Evolutionary conservation across 2,329 filamentous ascomycete genomes (phyloP).

Genomic region (Rhynchosporium secalis): DNA sequence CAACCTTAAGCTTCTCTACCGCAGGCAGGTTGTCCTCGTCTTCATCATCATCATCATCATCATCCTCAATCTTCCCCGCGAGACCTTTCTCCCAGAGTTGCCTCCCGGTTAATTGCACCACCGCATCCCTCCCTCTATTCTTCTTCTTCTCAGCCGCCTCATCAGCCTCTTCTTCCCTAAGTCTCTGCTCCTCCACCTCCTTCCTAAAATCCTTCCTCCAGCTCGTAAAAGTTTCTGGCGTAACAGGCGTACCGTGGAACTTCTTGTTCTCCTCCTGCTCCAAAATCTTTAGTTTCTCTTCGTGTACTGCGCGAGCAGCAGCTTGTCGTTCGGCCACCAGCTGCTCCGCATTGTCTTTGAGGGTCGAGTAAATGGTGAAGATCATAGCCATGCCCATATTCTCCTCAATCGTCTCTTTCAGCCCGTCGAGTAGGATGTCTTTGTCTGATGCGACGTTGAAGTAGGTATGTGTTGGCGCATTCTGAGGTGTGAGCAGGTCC

Average conservation of each 20-base stretch:
- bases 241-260: conserved; percentile 90
- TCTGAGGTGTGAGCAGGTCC: conserved; percentile 73
- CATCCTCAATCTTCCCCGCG: conserved; percentile 65
- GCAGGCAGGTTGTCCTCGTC: conserved; percentile 57
- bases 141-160: conserved; percentile 81
- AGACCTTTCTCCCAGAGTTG: conserved; percentile 79
- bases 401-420: conserved; percentile 79
- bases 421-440: conserved; percentile 65
- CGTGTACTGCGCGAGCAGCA: conserved; percentile 57
- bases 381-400: conserved; percentile 98
- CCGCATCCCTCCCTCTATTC: conserved; percentile 71
- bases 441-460: conserved; percentile 84
- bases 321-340: conserved; percentile 74
- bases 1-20: conserved; percentile 72
- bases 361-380: conserved; percentile 81
- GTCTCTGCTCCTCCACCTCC: conserved; percentile 77
- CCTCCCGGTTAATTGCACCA: conserved; percentile 67
- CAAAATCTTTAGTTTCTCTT: conserved; percentile 55
- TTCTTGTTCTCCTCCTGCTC: conserved; percentile 96
- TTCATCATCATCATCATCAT: conserved; percentile 62
- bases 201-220: conserved; percentile 78
- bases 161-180: conserved; percentile 70
- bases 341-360: conserved; percentile 90
- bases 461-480: conserved; percentile 66
- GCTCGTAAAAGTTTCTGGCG: conserved; percentile 76